Base-by-base conservation (phyloP, 345 rosid genomes). In the Citrus unshiu region DNA sequence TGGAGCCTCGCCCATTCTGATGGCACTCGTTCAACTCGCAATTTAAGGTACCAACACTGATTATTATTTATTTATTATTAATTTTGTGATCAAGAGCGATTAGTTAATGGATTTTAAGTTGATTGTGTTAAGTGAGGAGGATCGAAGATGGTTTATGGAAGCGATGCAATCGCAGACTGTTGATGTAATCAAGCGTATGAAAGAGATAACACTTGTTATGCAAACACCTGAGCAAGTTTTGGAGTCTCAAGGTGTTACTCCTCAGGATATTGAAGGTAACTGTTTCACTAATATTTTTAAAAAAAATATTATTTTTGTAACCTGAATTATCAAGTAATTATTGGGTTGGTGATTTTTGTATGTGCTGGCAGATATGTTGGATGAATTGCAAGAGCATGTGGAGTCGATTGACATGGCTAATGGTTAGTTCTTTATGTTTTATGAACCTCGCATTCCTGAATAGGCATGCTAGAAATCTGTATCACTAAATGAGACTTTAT, bases 1-100 rank as follows among this genome's bases (percentile, higher is more conserved):
- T 95, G 98, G 99, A 95, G 99, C 81, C 87, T 93, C 78, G 88
- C 96, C n/a, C 85, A 92, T 86, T 87, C 97, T 59, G 95, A 95
- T 72, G 95, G 94, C 51, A 92, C 98, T 72, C 75, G 75, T 27
- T 39, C 92, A 22, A 43, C 86, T 35, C 86, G 91, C 80, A 83
- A 73, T 84, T 84, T 93, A 66, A 91, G 98, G 98, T 95, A 75
- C 25, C 61, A 27, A 0, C 29, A 4, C 25, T 30, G 14, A 6
- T 37, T 22, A 25, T 25, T 4, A 19, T 34, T 6, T 1, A 12
- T 35, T n/a, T 30, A 29, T 69, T 9, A 4, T 8, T 69, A 19
- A 16, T 69, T 43, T 43, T 6, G 72, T 46, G 32, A 18, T 27
- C 46, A 62, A 54, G 37, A 58, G 39, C 25, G 65, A 9, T 34